phyloP scores from a whole-genome alignment of 257 asterid species.

The Rhazya stricta region DNA sequence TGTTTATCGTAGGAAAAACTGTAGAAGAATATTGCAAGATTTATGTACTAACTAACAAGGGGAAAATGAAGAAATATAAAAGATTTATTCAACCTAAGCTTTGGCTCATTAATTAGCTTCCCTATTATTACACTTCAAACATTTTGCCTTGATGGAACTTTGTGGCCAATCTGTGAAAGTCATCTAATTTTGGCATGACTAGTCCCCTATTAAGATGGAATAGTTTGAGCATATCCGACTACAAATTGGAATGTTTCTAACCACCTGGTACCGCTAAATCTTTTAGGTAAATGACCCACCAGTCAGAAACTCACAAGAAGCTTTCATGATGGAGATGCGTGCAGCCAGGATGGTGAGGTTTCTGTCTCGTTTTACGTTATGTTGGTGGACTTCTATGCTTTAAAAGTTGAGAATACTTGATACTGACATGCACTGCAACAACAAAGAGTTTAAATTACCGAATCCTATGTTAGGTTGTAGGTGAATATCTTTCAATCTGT shows the following conservation, averaged over 20 bases:
- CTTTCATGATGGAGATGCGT: conserved; percentile 95
- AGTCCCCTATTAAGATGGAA: not conserved
- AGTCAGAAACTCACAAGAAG: conserved; percentile 80
- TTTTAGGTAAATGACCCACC: conserved; percentile 50
- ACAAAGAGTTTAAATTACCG: not conserved
- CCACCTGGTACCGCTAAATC: not conserved
- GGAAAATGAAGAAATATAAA: not conserved
- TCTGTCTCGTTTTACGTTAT: not conserved
- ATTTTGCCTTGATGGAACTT: not conserved
- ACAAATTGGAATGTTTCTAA: not conserved
- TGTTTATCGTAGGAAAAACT: too few relatives aligned
- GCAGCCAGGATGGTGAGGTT: conserved; percentile 75
- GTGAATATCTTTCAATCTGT: not conserved
- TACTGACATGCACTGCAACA: not conserved
- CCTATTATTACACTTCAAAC: not conserved
- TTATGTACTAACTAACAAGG: not conserved
- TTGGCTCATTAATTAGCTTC: not conserved
- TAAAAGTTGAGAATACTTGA: not conserved
- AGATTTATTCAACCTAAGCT: not conserved
- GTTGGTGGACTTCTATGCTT: not conserved
- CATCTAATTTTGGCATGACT: not conserved
- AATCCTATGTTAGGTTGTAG: not conserved
- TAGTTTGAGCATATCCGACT: not conserved
- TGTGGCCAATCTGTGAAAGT: not conserved
- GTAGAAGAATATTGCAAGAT: not conserved